Base-by-base conservation (phyloP, 306 rosid species). In the Pyrus betulifolia region DNA sequence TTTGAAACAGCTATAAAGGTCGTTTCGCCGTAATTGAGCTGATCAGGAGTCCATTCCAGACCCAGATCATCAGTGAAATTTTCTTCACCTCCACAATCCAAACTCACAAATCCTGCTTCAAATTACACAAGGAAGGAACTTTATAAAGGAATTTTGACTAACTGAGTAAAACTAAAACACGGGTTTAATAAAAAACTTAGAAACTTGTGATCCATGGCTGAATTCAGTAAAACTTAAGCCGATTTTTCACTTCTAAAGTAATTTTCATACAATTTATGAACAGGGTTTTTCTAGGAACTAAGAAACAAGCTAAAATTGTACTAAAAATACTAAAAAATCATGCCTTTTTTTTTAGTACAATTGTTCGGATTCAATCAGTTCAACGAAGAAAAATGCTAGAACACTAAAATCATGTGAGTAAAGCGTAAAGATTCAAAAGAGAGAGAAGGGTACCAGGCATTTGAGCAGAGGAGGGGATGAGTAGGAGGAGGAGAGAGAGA, bases 31-130 rank as follows among this genome's bases (percentile, higher is more conserved):
- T 54, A 88, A 63, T 38, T 58, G 49, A 89, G 67, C 31, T 74
- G 74, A 78, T 82, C 91, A 72, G 93, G 91, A 84, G 75, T 84
- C 99, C 99, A 95, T 27, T 59, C 11, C 71, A 95, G 81, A 60
- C 99, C 98, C 77, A 95, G 83, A n/a, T 86, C 91, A 66, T 95
- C 98, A 6, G 84, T 85, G 89, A 86, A 95, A 71, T 69, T 82
- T 63, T 68, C 88, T 51, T 76, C 76, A 71, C 99, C 99, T 76
- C 99, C 97, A 81, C 99, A 95, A 83, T 95, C 98, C 85, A 95
- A 78, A 86, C 99, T 95, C 65, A 92, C 86, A 82, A 92, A 95
- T 73, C 97, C 97, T 95, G 84, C 72, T 76, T 72, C 84, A 84
- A 22, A 30, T 64, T 17, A 64, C 19, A 19, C n/a, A 17, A 19